Conservation (phyloP, 2,329 filamentous ascomycete genomes). For the Claviceps cyperi region DNA sequence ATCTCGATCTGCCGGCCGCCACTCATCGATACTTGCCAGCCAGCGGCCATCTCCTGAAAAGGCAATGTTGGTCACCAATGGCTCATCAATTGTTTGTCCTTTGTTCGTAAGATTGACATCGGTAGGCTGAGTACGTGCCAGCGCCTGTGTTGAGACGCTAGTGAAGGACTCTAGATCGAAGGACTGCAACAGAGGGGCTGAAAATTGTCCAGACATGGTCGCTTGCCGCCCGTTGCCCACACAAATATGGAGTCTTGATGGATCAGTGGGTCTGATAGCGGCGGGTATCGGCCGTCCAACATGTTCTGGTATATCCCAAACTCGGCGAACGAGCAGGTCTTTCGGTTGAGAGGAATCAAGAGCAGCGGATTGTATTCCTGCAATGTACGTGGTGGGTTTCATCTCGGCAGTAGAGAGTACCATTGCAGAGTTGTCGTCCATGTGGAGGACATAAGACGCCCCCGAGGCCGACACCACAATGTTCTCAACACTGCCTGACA, state of each 20-base stretch:
- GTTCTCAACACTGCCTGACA: constrained; percentile 72
- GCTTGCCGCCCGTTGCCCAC: constrained; percentile 48
- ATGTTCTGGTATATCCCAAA: constrained; percentile 30
- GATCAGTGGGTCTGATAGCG: constrained; percentile 44
- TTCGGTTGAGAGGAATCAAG: constrained; percentile 35
- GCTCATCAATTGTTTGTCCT: constrained; percentile 58
- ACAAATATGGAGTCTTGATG: constrained; percentile 52
- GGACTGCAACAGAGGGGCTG: constrained; percentile 56
- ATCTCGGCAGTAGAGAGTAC: constrained; percentile 82
- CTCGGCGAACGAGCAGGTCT: constrained; percentile 37
- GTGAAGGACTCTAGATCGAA: constrained; percentile 71
- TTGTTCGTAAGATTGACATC: constrained; percentile 63
- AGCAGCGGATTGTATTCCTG: constrained; percentile 59
- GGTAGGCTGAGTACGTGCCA: constrained; percentile 78
- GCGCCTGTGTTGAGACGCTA: constrained; percentile 71
- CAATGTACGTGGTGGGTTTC: constrained; percentile 68
- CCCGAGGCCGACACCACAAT: constrained; percentile 69
- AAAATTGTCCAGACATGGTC: constrained; percentile 35
- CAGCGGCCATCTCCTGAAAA: constrained; percentile 72
- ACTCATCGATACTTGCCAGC: constrained; percentile 86
- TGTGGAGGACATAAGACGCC: constrained; percentile 66
- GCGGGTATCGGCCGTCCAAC: constrained; percentile 41
- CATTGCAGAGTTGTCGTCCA: constrained; percentile 88
- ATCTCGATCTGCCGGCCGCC: constrained; percentile 62
- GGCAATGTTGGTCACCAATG: constrained; percentile 59